Evolutionary conservation across 2,329 filamentous ascomycete species (phyloP).

Genomic region (Exserohilum rostratum): DNA sequence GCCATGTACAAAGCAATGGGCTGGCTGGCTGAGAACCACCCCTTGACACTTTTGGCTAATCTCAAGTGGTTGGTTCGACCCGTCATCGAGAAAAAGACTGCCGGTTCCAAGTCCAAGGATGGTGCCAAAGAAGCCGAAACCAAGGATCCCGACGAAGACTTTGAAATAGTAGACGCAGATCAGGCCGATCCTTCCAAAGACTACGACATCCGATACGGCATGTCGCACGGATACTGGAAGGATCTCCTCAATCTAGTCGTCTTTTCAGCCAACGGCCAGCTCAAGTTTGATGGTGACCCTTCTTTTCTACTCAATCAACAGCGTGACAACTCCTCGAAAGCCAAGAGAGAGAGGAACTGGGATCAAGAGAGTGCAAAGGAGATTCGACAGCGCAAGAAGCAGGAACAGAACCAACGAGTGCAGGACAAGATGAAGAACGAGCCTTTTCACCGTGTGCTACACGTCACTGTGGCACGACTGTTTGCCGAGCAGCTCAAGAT

Average conservation of each 20-base stretch:
- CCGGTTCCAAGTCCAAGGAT: conserved; percentile 25
- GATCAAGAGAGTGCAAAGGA: conserved; percentile 29
- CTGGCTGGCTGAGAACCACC: conserved; percentile 63
- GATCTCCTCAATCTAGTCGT: conserved; percentile 64
- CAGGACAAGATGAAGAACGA: conserved; percentile 53
- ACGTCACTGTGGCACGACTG: conserved; percentile 60
- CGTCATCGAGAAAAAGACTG: conserved; percentile 61
- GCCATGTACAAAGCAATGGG: conserved; percentile 61
- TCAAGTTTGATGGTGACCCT: conserved; percentile 53
- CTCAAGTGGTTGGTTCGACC: conserved; percentile 63
- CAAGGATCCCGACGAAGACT: conserved; percentile 37
- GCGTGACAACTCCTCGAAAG: conserved; percentile 22
- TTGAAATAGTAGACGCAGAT: conserved; percentile 54
- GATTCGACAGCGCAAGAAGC: conserved; percentile 40
- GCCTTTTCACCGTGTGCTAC: conserved; percentile 58
- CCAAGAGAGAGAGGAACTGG: conserved; percentile 29
- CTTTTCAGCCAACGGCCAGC: conserved; percentile 57
- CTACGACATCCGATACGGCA: conserved; percentile 42
- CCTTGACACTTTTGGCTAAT: conserved; percentile 60
- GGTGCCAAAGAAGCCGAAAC: neutral
- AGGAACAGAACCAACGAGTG: conserved; percentile 52
- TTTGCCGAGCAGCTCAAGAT: conserved; percentile 62
- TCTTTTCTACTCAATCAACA: conserved; percentile 50
- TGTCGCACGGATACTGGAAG: conserved; percentile 68
- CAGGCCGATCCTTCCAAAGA: conserved; percentile 28